These are phyloP conservation scores for Leccinum boreale DNA, from an alignment of 768 basidiomycete genomes.

Conservation along the genomic window DNA sequence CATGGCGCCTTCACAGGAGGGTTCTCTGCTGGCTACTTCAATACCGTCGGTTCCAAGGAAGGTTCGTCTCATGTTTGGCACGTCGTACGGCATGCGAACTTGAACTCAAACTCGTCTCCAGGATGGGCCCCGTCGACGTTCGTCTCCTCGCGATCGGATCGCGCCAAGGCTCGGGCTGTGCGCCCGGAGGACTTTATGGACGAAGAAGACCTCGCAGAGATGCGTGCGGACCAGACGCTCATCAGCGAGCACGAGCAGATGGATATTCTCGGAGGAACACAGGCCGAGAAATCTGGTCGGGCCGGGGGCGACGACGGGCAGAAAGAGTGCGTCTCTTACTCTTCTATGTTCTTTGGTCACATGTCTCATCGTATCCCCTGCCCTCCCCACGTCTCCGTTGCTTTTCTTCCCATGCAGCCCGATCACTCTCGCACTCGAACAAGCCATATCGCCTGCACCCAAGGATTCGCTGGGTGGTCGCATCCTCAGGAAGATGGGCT, in stretches of 20 bases:
- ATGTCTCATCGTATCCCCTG: not conserved
- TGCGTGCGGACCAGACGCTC: conserved; percentile 68
- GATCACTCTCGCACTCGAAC: conserved; percentile 57
- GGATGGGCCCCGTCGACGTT: conserved; percentile 96
- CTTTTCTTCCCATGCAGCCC: conserved; percentile 40
- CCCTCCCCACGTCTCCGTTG: not conserved
- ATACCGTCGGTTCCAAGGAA: conserved; percentile 94
- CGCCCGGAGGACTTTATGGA: conserved; percentile 97
- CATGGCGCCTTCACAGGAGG: conserved; percentile 99
- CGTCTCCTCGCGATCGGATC: conserved; percentile 79
- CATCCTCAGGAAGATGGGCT: conserved; percentile 93
- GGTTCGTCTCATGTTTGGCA: conserved; percentile 41
- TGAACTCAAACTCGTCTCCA: conserved; percentile 29
- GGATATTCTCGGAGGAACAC: conserved; percentile 59
- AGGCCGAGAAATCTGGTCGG: conserved; percentile 38
- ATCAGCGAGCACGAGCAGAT: conserved; percentile 80
- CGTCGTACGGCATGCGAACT: not conserved
- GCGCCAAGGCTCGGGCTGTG: conserved; percentile 55
- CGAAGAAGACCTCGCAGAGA: conserved; percentile 89
- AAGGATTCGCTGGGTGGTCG: conserved; percentile 80
- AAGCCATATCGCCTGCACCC: conserved; percentile 67
- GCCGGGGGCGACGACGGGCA: conserved; percentile 41
- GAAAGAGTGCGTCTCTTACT: conserved; percentile 25
- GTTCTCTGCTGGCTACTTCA: conserved; percentile 97
- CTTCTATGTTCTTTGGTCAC: not conserved